Percentiles rank a stretch among this genome's conserved stretches.
phyloP scores from a whole-genome alignment of 371 early-diverging fungal species.

The Mucor irregularis region DNA sequence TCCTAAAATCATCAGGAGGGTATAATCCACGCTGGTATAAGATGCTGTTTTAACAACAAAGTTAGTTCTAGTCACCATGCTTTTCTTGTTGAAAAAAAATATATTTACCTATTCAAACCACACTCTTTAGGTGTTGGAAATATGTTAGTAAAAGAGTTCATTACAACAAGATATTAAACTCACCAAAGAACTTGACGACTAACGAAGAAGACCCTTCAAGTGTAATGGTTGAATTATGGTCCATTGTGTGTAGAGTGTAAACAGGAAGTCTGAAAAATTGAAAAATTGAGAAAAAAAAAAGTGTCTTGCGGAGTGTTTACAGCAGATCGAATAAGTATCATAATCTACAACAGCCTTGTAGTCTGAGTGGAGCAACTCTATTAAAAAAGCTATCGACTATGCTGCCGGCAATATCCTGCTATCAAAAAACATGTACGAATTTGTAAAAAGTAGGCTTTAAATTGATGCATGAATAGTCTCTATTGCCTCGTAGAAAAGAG shows the following conservation, averaged over 20 bases:
- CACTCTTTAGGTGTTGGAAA: slow-evolving; percentile 51
- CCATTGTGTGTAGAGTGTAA: neutral
- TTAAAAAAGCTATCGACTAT: too few relatives aligned
- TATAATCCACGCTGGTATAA: slow-evolving; percentile 90
- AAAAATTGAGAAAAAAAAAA: too few relatives aligned
- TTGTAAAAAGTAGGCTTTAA: too few relatives aligned
- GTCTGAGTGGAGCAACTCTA: too few relatives aligned
- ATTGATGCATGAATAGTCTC: too few relatives aligned
- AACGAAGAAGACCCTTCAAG: slow-evolving; percentile 78
- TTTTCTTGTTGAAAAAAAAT: neutral
- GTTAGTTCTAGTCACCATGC: neutral
- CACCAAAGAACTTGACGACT: slow-evolving; percentile 86
- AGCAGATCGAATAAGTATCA: too few relatives aligned
- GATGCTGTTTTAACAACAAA: slow-evolving; percentile 51
- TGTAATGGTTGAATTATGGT: slow-evolving; percentile 48
- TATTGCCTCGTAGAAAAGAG: too few relatives aligned
- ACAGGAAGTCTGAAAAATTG: neutral
- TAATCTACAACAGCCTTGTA: too few relatives aligned
- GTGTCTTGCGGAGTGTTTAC: too few relatives aligned
- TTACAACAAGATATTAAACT: neutral
- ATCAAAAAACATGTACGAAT: too few relatives aligned
- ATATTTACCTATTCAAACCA: slow-evolving; percentile 72
- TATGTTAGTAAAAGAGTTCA: neutral
- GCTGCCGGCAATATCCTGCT: too few relatives aligned
- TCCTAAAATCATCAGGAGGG: slow-evolving; percentile 83